A percentile compares a stretch with the other conserved stretches of the same genome.
These are phyloP conservation scores for Dactylorhiza incarnata DNA, from an alignment of 106 monocot species.

Conservation along the genomic window DNA sequence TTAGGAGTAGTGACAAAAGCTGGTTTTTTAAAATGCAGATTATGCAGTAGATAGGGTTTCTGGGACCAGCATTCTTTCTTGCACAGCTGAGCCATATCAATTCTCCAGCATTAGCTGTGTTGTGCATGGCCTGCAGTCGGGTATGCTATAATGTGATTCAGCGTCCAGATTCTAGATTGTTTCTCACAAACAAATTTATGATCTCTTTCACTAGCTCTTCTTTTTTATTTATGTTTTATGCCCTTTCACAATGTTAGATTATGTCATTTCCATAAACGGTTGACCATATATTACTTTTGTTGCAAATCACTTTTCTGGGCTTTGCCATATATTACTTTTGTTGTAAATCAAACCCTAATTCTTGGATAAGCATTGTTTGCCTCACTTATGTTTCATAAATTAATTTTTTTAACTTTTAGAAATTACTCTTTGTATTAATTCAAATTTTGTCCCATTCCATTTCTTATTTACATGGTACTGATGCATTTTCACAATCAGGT, in stretches of 20 bases:
- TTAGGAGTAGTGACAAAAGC: too few species aligned
- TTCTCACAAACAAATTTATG: background rate
- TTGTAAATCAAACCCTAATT: background rate
- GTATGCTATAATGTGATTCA: constrained; percentile 20
- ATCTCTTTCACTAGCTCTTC: background rate
- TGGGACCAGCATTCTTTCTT: constrained; percentile 95
- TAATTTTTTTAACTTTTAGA: background rate
- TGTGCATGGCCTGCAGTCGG: constrained; percentile 99
- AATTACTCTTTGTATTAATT: background rate
- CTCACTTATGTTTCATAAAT: too few species aligned
- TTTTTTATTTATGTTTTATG: background rate
- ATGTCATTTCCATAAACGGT: background rate
- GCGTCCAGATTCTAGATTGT: background rate
- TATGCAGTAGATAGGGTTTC: constrained; percentile 97
- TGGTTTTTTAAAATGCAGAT: constrained; percentile 41
- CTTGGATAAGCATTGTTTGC: background rate
- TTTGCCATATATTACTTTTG: background rate
- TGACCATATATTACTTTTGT: background rate
- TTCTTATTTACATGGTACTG: too few species aligned
- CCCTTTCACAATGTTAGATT: background rate
- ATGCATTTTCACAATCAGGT: constrained; percentile 98
- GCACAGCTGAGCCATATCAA: constrained; percentile 65
- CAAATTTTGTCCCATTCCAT: background rate
- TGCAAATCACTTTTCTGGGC: background rate
- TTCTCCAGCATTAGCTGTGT: constrained; percentile 77